Evolutionary conservation across 257 asterid species (phyloP).

Genomic region (Ilex aquifolium): DNA sequence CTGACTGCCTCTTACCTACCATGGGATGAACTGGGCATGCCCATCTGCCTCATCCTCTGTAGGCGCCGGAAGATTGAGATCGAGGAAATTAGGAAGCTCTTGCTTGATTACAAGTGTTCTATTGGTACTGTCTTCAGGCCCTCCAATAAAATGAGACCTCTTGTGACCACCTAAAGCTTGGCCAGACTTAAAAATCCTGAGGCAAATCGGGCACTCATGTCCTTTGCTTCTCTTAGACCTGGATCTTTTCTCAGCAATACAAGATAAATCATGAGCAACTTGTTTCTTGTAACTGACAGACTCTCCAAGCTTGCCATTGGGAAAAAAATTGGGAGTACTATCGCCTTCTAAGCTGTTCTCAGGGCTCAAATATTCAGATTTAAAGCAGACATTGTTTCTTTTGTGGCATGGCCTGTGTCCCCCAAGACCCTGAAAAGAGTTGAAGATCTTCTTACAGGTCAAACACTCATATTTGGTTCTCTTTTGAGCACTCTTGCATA

Average conservation of each 20-base stretch:
- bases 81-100: slow-evolving; percentile 46
- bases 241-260: slow-evolving; percentile 25
- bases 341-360: slow-evolving; percentile 58
- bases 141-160: slow-evolving; percentile 73
- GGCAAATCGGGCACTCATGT: slow-evolving; percentile 74
- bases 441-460: slow-evolving; percentile 76
- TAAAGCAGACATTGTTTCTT: slow-evolving; percentile 28
- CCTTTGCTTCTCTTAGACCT: slow-evolving; percentile 53
- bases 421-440: slow-evolving; percentile 88
- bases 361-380: slow-evolving; percentile 45
- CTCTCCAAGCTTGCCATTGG: slow-evolving; percentile 28
- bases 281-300: slow-evolving; percentile 30
- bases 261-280: slow-evolving; percentile 23
- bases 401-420: slow-evolving; percentile 96
- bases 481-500: slow-evolving; percentile 26
- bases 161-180: slow-evolving; percentile 97
- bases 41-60: slow-evolving; percentile 50
- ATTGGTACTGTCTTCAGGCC: slow-evolving; percentile 29
- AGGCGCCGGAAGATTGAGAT: slow-evolving; percentile 93
- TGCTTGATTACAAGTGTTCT: slow-evolving; percentile 32
- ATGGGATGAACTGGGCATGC: slow-evolving; percentile 23
- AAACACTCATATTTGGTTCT: slow-evolving; percentile 74
- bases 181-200: slow-evolving; percentile 79
- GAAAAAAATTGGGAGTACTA: slow-evolving; percentile 15
- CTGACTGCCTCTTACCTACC: slow-evolving; percentile 23